Evolutionary conservation across 768 basidiomycete species (phyloP).

Genomic region (Suillus hirtellus): DNA sequence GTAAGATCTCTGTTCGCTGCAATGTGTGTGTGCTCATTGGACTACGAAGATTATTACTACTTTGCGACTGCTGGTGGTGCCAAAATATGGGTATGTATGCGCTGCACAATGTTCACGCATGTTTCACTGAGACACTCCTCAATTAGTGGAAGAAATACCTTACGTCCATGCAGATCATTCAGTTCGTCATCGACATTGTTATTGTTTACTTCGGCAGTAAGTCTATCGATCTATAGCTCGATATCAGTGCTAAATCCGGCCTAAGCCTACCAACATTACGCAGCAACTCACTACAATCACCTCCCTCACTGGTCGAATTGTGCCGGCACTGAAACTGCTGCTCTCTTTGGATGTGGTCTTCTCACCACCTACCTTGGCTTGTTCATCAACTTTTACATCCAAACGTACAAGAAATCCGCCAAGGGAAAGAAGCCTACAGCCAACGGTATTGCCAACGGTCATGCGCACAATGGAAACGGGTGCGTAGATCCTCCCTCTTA

Average conservation of each 20-base stretch:
- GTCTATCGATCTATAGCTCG: constrained; percentile 35
- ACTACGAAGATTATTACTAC: constrained; percentile 89
- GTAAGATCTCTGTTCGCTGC: constrained; percentile 47
- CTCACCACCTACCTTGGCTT: constrained; percentile 89
- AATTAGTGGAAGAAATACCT: constrained; percentile 97
- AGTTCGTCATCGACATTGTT: constrained; percentile 91
- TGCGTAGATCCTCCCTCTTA: constrained; percentile 16
- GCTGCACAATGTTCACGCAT: not conserved
- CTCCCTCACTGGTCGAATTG: constrained; percentile 82
- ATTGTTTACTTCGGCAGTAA: constrained; percentile 93
- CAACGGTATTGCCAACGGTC: constrained; percentile 46
- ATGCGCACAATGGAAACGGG: constrained; percentile 37
- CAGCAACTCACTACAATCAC: constrained; percentile 55
- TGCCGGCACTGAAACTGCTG: constrained; percentile 85
- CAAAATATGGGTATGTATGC: constrained; percentile 81
- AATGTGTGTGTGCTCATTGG: constrained; percentile 4
- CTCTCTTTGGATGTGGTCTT: constrained; percentile 84
- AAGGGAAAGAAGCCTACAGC: constrained; percentile 33
- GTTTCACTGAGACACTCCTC: constrained; percentile 10
- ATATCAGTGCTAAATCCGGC: constrained; percentile 13
- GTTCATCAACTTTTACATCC: constrained; percentile 94
- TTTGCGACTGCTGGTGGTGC: constrained; percentile 97
- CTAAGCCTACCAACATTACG: constrained; percentile 81
- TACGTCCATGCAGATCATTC: constrained; percentile 93
- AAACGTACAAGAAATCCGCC: constrained; percentile 73